These are phyloP conservation scores for Andrographis paniculata DNA, from an alignment of 305 asterid genomes.

Conservation along the genomic window DNA sequence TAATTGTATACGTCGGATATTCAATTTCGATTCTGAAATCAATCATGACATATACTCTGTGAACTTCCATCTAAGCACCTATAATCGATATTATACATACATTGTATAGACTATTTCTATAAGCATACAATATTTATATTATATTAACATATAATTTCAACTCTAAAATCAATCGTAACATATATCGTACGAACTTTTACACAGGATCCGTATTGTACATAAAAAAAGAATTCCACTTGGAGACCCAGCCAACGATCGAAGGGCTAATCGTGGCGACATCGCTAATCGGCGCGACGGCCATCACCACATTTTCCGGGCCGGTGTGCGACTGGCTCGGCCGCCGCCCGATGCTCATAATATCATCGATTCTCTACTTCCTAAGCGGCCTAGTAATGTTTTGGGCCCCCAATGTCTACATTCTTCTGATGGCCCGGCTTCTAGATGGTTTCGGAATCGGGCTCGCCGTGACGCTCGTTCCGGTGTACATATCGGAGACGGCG, in stretches of 20 bases:
- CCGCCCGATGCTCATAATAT: constrained; percentile 81
- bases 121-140: no score
- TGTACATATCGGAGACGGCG: constrained; percentile 90
- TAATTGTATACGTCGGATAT: no score
- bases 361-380: constrained; percentile 62
- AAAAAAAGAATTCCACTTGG: constrained; percentile 68
- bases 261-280: constrained; percentile 92
- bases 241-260: constrained; percentile 71
- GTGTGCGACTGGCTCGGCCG: constrained; percentile 78
- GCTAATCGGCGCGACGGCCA: constrained; percentile 78
- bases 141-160: no score
- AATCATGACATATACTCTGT: no score
- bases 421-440: constrained; percentile 76
- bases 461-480: constrained; percentile 87
- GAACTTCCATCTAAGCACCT: no score
- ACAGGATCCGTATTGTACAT: constrained; percentile 88
- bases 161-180: no score
- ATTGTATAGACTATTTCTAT: no score
- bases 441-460: constrained; percentile 94
- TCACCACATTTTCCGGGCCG: constrained; percentile 76
- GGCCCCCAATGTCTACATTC: constrained; percentile 78
- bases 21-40: no score
- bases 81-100: no score
- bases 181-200: no score
- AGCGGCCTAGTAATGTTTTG: constrained; percentile 83